Evolutionary conservation across 441 rosid species (phyloP).

Genomic region (Euphorbia schlechtendalii): DNA sequence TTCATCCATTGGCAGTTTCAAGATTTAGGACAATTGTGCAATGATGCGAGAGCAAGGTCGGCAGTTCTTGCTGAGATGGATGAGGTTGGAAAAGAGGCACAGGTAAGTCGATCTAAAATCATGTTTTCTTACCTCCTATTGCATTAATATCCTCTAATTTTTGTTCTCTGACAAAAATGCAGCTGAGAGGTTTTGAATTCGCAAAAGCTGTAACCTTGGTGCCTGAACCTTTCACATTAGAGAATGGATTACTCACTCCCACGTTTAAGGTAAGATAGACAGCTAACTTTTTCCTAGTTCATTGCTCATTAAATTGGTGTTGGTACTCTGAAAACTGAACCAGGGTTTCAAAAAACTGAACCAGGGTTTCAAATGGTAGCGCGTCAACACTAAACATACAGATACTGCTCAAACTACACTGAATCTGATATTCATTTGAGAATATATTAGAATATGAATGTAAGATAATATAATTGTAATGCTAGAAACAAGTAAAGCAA

Average conservation of each 20-base stretch:
- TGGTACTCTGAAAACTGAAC: too few species aligned
- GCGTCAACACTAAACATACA: not conserved
- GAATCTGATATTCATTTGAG: not conserved
- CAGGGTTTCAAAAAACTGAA: not conserved
- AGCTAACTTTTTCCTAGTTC: slow-evolving; percentile 15
- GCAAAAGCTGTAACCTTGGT: slow-evolving; percentile 85
- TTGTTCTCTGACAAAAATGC: slow-evolving; percentile 18
- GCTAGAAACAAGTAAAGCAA: not conserved
- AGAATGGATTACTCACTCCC: slow-evolving; percentile 85
- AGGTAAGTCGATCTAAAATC: slow-evolving; percentile 34
- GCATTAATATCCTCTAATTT: not conserved
- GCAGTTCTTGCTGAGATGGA: slow-evolving; percentile 85
- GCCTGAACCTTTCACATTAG: slow-evolving; percentile 67
- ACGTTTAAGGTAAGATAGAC: slow-evolving; percentile 87
- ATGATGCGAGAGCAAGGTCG: slow-evolving; percentile 62
- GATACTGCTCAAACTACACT: not conserved
- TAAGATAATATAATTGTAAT: not conserved
- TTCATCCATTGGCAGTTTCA: slow-evolving; percentile 40
- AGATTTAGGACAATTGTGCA: slow-evolving; percentile 58
- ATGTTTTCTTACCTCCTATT: not conserved
- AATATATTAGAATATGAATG: not conserved
- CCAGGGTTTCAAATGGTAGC: not conserved
- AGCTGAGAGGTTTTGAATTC: slow-evolving; percentile 98
- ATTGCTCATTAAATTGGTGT: not conserved
- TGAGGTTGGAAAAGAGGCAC: slow-evolving; percentile 72